Evolutionary conservation across 2,329 filamentous ascomycete species (phyloP).

Genomic region (Capronia americana): DNA sequence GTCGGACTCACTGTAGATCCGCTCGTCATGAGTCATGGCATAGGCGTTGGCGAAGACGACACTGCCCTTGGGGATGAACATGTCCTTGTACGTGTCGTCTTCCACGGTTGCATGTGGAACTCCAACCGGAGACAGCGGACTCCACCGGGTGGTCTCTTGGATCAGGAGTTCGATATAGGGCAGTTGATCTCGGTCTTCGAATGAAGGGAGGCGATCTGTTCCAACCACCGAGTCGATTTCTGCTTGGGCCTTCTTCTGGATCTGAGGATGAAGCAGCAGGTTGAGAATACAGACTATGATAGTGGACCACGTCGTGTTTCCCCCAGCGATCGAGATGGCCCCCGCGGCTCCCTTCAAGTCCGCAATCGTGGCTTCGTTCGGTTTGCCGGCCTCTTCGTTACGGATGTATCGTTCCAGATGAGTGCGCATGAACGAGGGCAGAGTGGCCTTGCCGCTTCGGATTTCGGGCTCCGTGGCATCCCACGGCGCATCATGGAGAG

Average conservation of each 20-base stretch:
- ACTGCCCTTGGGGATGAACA: conserved; percentile 57
- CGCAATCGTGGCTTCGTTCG: conserved; percentile 43
- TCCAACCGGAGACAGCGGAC: conserved; percentile 41
- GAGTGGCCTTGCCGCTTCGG: conserved; percentile 1
- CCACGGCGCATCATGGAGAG: conserved; percentile 55
- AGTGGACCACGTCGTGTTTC: conserved; percentile 47
- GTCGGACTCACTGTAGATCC: conserved; percentile 47
- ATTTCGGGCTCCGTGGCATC: conserved; percentile 21
- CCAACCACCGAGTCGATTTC: conserved; percentile 60
- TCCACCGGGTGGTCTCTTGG: conserved; percentile 60
- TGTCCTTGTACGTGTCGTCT: conserved; percentile 59
- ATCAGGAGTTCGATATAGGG: conserved; percentile 62
- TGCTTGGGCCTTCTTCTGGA: conserved; percentile 53
- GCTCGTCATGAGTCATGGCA: conserved; percentile 44
- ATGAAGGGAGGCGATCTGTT: conserved; percentile 53
- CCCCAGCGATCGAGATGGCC: conserved; percentile 47
- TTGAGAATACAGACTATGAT: conserved; percentile 56
- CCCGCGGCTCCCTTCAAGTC: conserved; percentile 60
- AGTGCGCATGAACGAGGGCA: conserved; percentile 25
- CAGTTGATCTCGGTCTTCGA: conserved; percentile 56
- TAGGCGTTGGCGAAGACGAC: conserved; percentile 32
- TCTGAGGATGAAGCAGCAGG: conserved; percentile 57
- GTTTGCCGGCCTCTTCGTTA: conserved; percentile 36
- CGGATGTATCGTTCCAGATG: conserved; percentile 21
- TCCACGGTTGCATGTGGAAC: conserved; percentile 57